Base-by-base conservation (phyloP, 257 asterid species). In the Fraxinus cuspidata region DNA sequence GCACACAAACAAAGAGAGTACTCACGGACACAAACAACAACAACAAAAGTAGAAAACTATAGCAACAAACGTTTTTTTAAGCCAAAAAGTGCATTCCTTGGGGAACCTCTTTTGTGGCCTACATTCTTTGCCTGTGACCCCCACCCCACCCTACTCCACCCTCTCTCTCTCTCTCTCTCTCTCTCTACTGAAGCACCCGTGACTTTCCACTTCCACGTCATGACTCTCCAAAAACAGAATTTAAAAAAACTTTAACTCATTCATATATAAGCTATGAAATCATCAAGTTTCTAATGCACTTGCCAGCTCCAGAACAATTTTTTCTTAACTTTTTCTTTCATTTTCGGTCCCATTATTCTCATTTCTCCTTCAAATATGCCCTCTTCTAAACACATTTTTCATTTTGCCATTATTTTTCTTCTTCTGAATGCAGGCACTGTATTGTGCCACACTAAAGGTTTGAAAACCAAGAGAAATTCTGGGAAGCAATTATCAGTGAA, bases 401-500 rank as follows among this genome's bases (percentile, higher is more conserved):
- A 51, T 21, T 23, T 72, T 38, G 0, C 64, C 18, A 19, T 77
- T 74, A 60, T 85, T 28, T 10, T 87, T 66, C 85, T 87, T 67
- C 76, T 89, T 42, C 29, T 75, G 11, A 77, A 65, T 71, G 78
- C 83, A 28, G 73, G 71, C 47, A 40, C 21, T 12, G 71, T 51
- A 49, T 73, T 38, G 51, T 85, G 90, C 80, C 97, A 88, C 85
- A 90, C 85, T 70, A 89, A 92, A 73, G 88, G 89, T 3, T 63
- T 88, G n/a, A 81, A 84, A 74, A 89, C 88, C 7, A 85, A 73
- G 86, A 80, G 64, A 76, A 70, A 15, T 10, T 16, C 76, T 0
- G 85, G 85, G 77, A 80, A 78, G 64, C 79, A 72, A 66, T 42
- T 86, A 6, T 31, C 86, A 9, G 88, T 67, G 66, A 90, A 92